Percentiles rank a stretch among this genome's conserved stretches.
Evolutionary conservation across 129 eudicot species (phyloP).

Genomic region (Apium graveolens): DNA sequence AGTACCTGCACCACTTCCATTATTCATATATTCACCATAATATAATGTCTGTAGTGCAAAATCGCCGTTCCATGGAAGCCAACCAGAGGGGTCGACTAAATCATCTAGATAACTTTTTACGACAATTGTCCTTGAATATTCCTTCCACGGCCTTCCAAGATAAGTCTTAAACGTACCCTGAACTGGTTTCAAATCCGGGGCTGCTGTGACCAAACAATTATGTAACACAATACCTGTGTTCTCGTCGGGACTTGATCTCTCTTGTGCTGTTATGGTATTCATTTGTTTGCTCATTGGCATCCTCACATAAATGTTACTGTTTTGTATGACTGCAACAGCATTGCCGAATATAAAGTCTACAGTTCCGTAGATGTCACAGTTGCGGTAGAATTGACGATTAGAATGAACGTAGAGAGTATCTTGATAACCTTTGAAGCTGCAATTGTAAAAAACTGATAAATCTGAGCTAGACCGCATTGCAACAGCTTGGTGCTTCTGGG

Average conservation of each 20-base stretch:
- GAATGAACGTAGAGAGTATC: slow-evolving; percentile 5
- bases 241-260: background rate
- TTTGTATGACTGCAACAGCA: background rate
- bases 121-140: background rate
- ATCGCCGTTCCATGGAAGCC: background rate
- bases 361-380: background rate
- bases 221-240: slow-evolving; percentile 1
- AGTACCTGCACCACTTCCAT: slow-evolving; percentile 4
- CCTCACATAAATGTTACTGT: background rate
- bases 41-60: background rate
- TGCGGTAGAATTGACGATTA: background rate
- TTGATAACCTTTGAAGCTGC: slow-evolving; percentile 8
- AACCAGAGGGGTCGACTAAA: background rate
- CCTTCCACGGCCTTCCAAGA: slow-evolving; percentile 3
- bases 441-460: background rate
- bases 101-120: background rate
- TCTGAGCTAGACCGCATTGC: background rate
- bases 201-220: background rate
- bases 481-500: background rate
- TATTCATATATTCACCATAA: slow-evolving; percentile 11
- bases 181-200: background rate
- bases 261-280: slow-evolving; percentile 1
- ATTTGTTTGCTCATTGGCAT: background rate
- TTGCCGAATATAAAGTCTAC: background rate
- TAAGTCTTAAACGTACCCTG: background rate